Base-by-base conservation (phyloP, 2,329 filamentous ascomycete genomes). In the Beauveria scarabaeidicola region DNA sequence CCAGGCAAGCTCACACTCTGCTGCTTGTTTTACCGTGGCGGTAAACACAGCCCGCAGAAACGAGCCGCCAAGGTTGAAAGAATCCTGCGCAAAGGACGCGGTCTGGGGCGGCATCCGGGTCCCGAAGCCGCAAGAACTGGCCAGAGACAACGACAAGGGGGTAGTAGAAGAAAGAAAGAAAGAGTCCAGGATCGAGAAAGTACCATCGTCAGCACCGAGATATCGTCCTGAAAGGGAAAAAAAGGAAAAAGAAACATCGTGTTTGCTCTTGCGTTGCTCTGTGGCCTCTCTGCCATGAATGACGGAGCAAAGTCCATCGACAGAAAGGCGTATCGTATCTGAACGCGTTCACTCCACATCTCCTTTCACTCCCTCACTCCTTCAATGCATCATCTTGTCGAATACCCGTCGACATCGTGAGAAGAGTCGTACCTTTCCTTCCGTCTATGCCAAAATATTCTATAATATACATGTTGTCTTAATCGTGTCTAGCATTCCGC, bases 291-390 rank as follows among this genome's bases (percentile, higher is more conserved):
- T 77, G 80, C 78, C 80, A 84, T 79, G 64, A 71, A 65, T 61
- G 53, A 65, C 66, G 62, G 69, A 41, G 4, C 13, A 41, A 21
- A 10, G 32, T 50, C 36, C 48, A 41, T 62, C 64, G 75, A 77
- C 78, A 81, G 70, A 70, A 74, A 83, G 81, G 83, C 74, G 82
- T 85, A 85, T 84, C 80, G 80, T 84, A 84, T 83, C 81, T 78
- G 75, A 80, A 83, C 81, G 81, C 81, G 73, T 73, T 5, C 13
- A 36, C 32, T 6, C 32, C 53, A 29, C 23, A 52, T 41, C 7
- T 41, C 47, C 11, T 23, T 50, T 50, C 5, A 25, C 38, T 43
- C 53, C 29, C 3, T n/a, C 17, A 17, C 36, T 5, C 2, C 56
- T 60, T 62, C 62, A 57, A 66, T 55, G 50, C 62, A 66, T 59